Conservation (phyloP, 2,329 filamentous ascomycete genomes). For the Colletotrichum lentis region DNA sequence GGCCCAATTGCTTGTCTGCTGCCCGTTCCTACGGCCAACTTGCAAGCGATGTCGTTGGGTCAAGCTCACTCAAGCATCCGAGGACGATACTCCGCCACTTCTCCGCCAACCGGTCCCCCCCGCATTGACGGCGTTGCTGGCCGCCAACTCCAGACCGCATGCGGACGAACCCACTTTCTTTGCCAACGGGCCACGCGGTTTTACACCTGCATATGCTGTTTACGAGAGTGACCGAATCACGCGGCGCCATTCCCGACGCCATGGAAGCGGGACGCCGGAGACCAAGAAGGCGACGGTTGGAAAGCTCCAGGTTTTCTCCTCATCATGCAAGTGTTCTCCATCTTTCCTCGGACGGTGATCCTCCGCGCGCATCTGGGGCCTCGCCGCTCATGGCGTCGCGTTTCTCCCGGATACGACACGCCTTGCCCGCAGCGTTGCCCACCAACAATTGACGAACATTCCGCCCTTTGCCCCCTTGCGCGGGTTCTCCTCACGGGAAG, state of each 20-base stretch:
- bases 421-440: neutral
- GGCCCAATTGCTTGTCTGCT: neutral
- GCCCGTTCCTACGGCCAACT: neutral
- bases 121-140: neutral
- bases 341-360: conserved; percentile 31
- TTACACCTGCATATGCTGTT: conserved; percentile 17
- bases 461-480: neutral
- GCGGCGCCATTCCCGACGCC: conserved; percentile 30
- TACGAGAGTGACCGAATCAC: neutral
- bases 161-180: neutral
- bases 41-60: conserved; percentile 19
- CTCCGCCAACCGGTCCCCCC: neutral
- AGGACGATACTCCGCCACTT: neutral
- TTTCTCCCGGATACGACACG: conserved; percentile 17
- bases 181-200: neutral
- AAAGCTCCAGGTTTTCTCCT: neutral
- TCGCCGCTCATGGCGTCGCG: conserved; percentile 17
- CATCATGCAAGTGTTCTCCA: conserved; percentile 12
- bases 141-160: neutral
- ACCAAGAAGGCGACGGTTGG: neutral
- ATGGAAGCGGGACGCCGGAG: conserved; percentile 4
- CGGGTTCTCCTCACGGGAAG: conserved; percentile 9
- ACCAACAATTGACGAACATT: conserved; percentile 28
- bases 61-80: conserved; percentile 15
- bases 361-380: conserved; percentile 21